These are phyloP conservation scores for Coemansia sp. DNA, from an alignment of 192 early-diverging fungal species.

Conservation along the genomic window DNA sequence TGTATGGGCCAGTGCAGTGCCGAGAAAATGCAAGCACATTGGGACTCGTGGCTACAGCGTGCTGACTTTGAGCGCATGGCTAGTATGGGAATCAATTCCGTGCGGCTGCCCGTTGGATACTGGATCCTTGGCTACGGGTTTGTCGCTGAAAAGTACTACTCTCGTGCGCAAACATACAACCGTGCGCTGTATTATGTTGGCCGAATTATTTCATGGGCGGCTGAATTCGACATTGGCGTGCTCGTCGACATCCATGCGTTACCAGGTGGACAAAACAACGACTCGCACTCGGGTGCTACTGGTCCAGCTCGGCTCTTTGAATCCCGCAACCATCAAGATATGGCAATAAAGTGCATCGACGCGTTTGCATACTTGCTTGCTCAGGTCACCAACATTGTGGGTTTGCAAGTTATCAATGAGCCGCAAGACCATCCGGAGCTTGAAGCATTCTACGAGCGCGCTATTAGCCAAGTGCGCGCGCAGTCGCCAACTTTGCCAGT, in stretches of 20 bases:
- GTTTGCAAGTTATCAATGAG: conserved; percentile 18
- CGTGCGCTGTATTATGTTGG: conserved; percentile 4
- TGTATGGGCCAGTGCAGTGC: conserved; percentile 7
- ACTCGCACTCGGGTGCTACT: conserved; percentile 17
- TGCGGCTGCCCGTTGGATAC: conserved; percentile 15
- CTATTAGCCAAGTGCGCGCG: conserved; percentile 1
- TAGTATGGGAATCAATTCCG: conserved; percentile 15
- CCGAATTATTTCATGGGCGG: conserved; percentile 11
- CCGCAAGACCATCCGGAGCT: conserved; percentile 10
- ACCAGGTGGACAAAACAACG: conserved; percentile 15
- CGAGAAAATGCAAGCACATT: conserved; percentile 16
- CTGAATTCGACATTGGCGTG: conserved; percentile 17
- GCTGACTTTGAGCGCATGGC: conserved; percentile 18
- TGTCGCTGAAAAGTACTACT: not conserved
- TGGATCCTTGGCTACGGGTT: conserved; percentile 14
- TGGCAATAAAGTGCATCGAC: conserved; percentile 5
- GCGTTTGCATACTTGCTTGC: conserved; percentile 9
- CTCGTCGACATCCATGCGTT: conserved; percentile 14
- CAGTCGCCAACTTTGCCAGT: not conserved
- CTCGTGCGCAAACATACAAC: not conserved
- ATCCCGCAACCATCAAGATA: conserved; percentile 3
- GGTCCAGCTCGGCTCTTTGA: conserved; percentile 6
- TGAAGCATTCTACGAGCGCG: conserved; percentile 10
- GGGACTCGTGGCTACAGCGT: conserved; percentile 16
- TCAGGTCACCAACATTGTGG: conserved; percentile 12